These are phyloP conservation scores for Ilyonectria destructans DNA, from an alignment of 2,329 filamentous ascomycete species.

Conservation along the genomic window DNA sequence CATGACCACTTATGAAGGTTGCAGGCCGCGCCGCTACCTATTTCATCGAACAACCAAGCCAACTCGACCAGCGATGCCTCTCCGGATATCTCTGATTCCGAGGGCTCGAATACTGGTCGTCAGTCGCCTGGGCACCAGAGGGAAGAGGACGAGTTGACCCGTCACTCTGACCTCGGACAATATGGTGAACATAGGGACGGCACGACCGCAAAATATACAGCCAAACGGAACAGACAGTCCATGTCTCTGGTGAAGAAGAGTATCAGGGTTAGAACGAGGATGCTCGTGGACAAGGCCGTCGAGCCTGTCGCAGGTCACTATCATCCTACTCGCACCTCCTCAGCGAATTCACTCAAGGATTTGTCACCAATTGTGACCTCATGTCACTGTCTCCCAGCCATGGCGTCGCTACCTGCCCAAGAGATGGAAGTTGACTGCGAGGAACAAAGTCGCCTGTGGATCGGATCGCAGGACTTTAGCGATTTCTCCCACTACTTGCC, in stretches of 20 bases:
- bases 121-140: constrained; percentile 52
- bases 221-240: constrained; percentile 31
- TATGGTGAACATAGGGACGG: constrained; percentile 57
- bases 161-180: constrained; percentile 41
- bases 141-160: constrained; percentile 41
- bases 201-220: constrained; percentile 66
- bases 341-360: constrained; percentile 19
- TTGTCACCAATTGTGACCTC: constrained; percentile 15
- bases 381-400: constrained; percentile 18
- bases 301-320: constrained; percentile 25
- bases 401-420: constrained; percentile 27
- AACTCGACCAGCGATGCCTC: constrained; percentile 41
- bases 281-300: constrained; percentile 30
- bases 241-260: constrained; percentile 45
- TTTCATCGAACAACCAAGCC: constrained; percentile 50
- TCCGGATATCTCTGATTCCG: constrained; percentile 53
- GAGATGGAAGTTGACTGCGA: constrained; percentile 22
- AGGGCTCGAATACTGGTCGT: constrained; percentile 65
- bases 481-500: constrained; percentile 60
- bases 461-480: constrained; percentile 41
- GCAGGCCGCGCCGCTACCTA: constrained; percentile 70
- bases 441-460: constrained; percentile 11
- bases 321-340: constrained; percentile 11
- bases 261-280: constrained; percentile 45
- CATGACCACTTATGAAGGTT: constrained; percentile 70